phyloP scores from a whole-genome alignment of 768 basidiomycete genomes.

The Trametes cinnabarina region DNA sequence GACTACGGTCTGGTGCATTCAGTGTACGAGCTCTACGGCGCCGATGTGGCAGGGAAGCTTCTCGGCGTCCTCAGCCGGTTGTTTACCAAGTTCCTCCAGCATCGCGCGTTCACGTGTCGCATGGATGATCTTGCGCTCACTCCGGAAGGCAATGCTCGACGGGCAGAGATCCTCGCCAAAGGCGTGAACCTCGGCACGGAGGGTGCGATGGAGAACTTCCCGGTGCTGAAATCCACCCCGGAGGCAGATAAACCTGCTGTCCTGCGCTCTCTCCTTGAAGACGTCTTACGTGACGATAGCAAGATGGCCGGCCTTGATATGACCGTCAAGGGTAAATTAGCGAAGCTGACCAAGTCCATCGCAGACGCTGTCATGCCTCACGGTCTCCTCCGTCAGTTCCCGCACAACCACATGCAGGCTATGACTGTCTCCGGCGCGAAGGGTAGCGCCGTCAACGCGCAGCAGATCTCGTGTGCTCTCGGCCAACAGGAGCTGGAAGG shows the following conservation, averaged over 20 bases:
- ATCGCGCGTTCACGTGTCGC: conserved; percentile 95
- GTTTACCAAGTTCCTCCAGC: conserved; percentile 96
- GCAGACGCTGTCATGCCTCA: conserved; percentile 85
- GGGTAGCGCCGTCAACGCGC: conserved; percentile 94
- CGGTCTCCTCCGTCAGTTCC: conserved; percentile 89
- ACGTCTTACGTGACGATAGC: conserved; percentile 89
- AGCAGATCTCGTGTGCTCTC: conserved; percentile 96
- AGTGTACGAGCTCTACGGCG: conserved; percentile 92
- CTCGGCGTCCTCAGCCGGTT: conserved; percentile 91
- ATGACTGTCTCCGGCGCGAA: conserved; percentile 99
- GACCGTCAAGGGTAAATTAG: conserved; percentile 82
- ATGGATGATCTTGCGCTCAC: conserved; percentile 98
- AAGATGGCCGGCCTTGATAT: conserved; percentile 98
- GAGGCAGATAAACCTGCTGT: conserved; percentile 53
- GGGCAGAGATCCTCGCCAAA: conserved; percentile 63
- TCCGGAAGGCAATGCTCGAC: conserved; percentile 67
- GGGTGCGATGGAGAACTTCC: conserved; percentile 89
- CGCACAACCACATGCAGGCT: conserved; percentile 98
- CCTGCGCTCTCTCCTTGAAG: conserved; percentile 73
- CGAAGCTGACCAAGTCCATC: conserved; percentile 86
- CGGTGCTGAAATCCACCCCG: conserved; percentile 56
- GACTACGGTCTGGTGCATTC: conserved; percentile 97
- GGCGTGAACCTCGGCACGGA: conserved; percentile 76
- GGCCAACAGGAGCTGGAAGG: conserved; percentile 99
- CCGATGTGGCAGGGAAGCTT: conserved; percentile 84